phyloP scores from a whole-genome alignment of 108 stramenopile species.

The Skeletonema marinoi region DNA sequence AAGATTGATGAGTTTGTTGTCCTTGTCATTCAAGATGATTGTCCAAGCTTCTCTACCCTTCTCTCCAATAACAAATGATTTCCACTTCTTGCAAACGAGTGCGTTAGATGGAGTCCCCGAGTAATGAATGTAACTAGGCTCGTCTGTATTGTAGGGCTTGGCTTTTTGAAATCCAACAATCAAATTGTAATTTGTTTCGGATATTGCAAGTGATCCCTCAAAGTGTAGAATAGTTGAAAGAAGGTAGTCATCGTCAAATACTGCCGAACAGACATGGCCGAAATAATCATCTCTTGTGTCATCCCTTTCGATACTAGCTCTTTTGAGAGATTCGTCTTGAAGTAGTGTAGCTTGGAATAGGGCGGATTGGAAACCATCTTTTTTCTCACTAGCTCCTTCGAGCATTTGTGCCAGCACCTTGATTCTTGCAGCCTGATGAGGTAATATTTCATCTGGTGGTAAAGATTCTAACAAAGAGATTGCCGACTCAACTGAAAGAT shows the following conservation, averaged over 20 bases:
- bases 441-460: no score
- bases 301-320: no score
- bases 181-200: not conserved
- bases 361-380: no score
- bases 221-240: constrained; percentile 12
- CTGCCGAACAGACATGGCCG: not conserved
- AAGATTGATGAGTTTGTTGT: not conserved
- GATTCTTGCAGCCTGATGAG: no score
- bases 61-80: constrained; percentile 16
- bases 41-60: constrained; percentile 9
- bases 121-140: not conserved
- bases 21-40: not conserved
- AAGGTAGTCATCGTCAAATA: constrained; percentile 12
- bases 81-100: constrained; percentile 24
- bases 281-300: no score
- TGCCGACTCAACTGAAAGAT: no score
- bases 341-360: no score
- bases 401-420: no score
- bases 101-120: not conserved
- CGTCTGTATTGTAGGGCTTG: not conserved
- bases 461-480: no score
- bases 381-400: no score
- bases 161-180: not conserved
- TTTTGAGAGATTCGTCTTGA: no score
- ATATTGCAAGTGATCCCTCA: constrained; percentile 18